A percentile compares a stretch with the other conserved stretches of the same genome.
phyloP scores from a whole-genome alignment of 2,329 filamentous ascomycete genomes.

The Pyrenochaeta sp. region DNA sequence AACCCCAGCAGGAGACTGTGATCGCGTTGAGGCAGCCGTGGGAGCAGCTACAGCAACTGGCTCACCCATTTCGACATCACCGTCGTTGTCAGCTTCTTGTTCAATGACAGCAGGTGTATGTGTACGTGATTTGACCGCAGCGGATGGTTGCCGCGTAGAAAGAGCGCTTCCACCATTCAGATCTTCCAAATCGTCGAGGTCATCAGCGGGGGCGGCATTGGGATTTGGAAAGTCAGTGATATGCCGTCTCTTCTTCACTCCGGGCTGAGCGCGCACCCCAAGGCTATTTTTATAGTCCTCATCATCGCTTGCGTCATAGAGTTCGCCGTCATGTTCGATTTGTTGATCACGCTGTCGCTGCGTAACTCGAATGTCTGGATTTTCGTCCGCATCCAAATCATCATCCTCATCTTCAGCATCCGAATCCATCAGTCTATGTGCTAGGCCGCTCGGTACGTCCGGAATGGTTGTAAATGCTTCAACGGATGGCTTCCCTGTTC shows the following conservation, averaged over 20 bases:
- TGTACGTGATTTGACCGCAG: conserved; percentile 31
- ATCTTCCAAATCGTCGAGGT: conserved; percentile 33
- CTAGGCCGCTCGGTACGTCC: conserved; percentile 59
- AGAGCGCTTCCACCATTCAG: conserved; percentile 43
- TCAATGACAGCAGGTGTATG: conserved; percentile 38
- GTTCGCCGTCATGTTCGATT: conserved; percentile 78
- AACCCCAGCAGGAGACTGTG: conserved; percentile 42
- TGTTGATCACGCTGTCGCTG: conserved; percentile 84
- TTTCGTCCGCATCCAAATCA: conserved; percentile 82
- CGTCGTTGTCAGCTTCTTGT: conserved; percentile 41
- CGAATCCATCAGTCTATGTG: conserved; percentile 62
- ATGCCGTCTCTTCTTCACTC: conserved; percentile 60
- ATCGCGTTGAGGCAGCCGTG: conserved; percentile 25
- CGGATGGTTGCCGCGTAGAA: conserved; percentile 39
- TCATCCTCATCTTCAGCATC: conserved; percentile 70
- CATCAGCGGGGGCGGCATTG: conserved; percentile 50
- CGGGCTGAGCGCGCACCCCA: conserved; percentile 70
- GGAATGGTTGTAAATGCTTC: conserved; percentile 64
- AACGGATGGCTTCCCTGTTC: conserved; percentile 67
- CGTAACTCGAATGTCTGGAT: conserved; percentile 83
- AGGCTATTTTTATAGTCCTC: conserved; percentile 80
- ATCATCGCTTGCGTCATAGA: conserved; percentile 79
- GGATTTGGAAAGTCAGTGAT: conserved; percentile 70
- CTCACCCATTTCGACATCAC: conserved; percentile 49
- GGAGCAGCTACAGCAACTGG: conserved; percentile 22